Evolutionary conservation across 495 filamentous ascomycete genomes (phyloP), one percentile per base, ranked within the genome.

Genomic region (Aspergillus sclerotioniger): DNA sequence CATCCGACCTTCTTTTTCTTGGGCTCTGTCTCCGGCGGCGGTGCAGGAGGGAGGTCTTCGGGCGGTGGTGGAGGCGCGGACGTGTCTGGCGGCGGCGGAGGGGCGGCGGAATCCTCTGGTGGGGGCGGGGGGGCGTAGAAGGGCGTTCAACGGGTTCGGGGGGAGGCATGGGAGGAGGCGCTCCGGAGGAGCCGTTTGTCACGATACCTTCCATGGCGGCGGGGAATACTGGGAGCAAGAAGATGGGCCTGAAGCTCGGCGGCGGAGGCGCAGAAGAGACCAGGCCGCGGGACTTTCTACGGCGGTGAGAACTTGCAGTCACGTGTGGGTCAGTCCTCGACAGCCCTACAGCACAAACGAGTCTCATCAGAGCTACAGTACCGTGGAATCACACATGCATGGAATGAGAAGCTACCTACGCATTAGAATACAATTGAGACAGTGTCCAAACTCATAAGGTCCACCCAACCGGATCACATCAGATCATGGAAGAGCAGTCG

Each of bases 1-100:
- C 82, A 84, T 67, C 81, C 83, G 51, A 69, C 62, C 67, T 88
- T 87, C 62, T 78, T 84, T 68, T 82, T 84, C 56, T 62, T 78
- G 51, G 59, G 62, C 53, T 62, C 60, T 28, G 56, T 48, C 1
- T 66, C 66, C 3, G 81, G 76, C 12, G 84, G 80, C 12, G 84
- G 82, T 15, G 86, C 83, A 49, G 84, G 84, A 13, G 70, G 67
- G 16, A 69, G 64, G 28, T 75, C 72, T 60, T 85, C 81, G 51
- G 77, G 76, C 20, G 87, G 85, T 28, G 86, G 85, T 43, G 84
- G 81, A 59, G 82, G 83, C 16, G 81, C 70, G 51, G 64, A 57
- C 39, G 62, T 45, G 45, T 77, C 76, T 61, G 76, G 72, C 13
- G 79, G 75, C 57, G 77, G 77, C 47, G 77, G 75, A 60, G 75